phyloP scores from a whole-genome alignment of 176 grass and related monocot genomes.

The Phragmites australis region DNA sequence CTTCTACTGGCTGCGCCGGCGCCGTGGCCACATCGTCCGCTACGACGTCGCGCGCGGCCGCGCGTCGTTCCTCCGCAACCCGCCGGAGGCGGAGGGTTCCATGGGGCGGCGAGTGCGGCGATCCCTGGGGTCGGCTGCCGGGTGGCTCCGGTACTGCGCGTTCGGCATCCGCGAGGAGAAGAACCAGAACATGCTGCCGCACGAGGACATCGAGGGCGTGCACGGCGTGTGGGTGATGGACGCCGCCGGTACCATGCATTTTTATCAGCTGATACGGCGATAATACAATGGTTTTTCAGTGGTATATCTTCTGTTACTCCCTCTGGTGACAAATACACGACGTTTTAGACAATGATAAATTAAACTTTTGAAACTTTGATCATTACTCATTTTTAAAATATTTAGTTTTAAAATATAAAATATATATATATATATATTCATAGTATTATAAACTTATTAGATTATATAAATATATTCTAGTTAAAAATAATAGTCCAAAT shows the following conservation, averaged over 20 bases:
- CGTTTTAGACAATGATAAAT: no score
- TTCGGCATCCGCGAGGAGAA: constrained; percentile 20
- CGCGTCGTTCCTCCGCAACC: constrained; percentile 3
- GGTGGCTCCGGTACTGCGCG: constrained; percentile 1
- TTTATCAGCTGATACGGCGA: no score
- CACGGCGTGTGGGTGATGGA: constrained; percentile 30
- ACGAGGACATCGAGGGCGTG: constrained; percentile 9
- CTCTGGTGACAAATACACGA: no score
- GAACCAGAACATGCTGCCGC: not conserved
- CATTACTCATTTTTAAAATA: no score
- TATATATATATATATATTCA: no score
- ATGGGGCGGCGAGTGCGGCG: not conserved
- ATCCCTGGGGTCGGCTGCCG: not conserved
- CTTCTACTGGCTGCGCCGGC: constrained; percentile 35
- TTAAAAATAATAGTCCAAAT: no score
- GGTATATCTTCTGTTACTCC: not conserved
- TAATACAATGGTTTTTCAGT: no score
- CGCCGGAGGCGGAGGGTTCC: not conserved
- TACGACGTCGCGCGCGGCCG: not conserved
- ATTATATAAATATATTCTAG: no score
- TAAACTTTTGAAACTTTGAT: no score
- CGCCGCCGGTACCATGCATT: no score
- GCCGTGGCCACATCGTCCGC: not conserved
- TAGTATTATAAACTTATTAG: no score
- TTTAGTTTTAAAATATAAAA: no score